Base-by-base conservation (phyloP, 2,329 filamentous ascomycete species). In the Colletotrichum sp. region DNA sequence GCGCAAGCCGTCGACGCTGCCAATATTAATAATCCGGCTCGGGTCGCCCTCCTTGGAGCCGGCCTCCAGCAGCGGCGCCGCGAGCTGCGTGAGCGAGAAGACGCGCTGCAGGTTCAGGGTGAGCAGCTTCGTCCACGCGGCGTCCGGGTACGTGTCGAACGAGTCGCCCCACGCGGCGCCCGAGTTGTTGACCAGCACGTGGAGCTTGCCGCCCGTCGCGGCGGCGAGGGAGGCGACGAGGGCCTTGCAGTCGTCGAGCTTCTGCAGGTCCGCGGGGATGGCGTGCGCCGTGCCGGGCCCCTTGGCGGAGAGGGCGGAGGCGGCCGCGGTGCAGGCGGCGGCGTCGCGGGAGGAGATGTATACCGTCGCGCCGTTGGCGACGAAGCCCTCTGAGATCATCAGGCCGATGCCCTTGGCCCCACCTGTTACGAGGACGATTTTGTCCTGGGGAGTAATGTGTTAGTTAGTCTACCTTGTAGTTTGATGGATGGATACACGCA, bases 21-120 rank as follows among this genome's bases (percentile, higher is more conserved):
- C 92, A 74, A 94, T 93, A 82, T 94, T 91, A 78, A 94, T 92
- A 32, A 94, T 85, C 21, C 92, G 87, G 0, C 89, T 86, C 7
- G 92, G 91, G 55, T 89, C 86, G 12, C 78, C 77, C 1, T 84
- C 85, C 3, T 32, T 4, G 2, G 68, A 48, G 2, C 48, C 74
- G 4, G 59, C 61, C 81, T 92, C 89, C 55, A 94, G 87, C 39
- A 92, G 84, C 3, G 91, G 91, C 1, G 90, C 90, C 7, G 92
- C 85, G 16, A 89, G 85, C 84, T 93, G 92, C 2, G 92, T 93
- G 59, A 94, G 87, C 36, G 91, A 92, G 83, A 93, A 93, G 77
- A 92, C 93, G 80, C 92, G 92, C 82, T 94, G 91, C 75, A 94
- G 86, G 84, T 94, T 94, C 28, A 94, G 89, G 64, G 90, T 92